A percentile compares a stretch with the other conserved stretches of the same genome.
Evolutionary conservation across 768 basidiomycete species (phyloP).

Genomic region (Serendipita indica): DNA sequence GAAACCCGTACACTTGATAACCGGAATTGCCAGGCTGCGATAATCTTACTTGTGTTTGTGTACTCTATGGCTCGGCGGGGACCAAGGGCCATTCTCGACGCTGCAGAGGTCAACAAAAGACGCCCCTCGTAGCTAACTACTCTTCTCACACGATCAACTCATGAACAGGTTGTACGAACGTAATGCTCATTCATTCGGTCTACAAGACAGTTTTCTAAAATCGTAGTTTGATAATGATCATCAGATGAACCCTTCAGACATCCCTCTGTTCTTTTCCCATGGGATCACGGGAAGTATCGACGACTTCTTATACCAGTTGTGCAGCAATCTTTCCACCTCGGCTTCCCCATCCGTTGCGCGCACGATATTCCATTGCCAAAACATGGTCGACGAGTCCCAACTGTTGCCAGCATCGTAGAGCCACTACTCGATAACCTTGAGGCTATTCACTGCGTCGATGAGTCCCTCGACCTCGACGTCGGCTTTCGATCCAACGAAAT

Average conservation of each 20-base stretch:
- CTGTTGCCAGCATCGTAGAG: too few relatives aligned
- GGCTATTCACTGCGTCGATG: too few relatives aligned
- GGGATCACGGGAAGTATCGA: neutral
- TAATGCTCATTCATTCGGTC: neutral
- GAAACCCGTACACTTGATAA: neutral
- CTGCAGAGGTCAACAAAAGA: constrained; percentile 4
- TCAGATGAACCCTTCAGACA: neutral
- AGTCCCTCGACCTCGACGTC: too few relatives aligned
- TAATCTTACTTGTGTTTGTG: constrained; percentile 62
- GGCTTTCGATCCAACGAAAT: too few relatives aligned
- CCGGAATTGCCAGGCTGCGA: constrained; percentile 27
- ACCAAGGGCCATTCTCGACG: constrained; percentile 40
- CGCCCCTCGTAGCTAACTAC: neutral
- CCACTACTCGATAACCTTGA: too few relatives aligned
- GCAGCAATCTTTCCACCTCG: too few relatives aligned
- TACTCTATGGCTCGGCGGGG: constrained; percentile 69
- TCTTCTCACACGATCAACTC: neutral
- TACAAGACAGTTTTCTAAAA: neutral
- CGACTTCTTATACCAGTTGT: neutral
- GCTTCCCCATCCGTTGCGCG: too few relatives aligned
- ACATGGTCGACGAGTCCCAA: too few relatives aligned
- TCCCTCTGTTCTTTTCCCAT: neutral
- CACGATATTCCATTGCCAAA: too few relatives aligned
- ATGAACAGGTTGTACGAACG: neutral
- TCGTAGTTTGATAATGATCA: neutral